Percentiles rank a stretch among this genome's conserved stretches.
These are phyloP conservation scores for Pleurotus pulmonarius DNA, from an alignment of 768 basidiomycete genomes.

Conservation along the genomic window DNA sequence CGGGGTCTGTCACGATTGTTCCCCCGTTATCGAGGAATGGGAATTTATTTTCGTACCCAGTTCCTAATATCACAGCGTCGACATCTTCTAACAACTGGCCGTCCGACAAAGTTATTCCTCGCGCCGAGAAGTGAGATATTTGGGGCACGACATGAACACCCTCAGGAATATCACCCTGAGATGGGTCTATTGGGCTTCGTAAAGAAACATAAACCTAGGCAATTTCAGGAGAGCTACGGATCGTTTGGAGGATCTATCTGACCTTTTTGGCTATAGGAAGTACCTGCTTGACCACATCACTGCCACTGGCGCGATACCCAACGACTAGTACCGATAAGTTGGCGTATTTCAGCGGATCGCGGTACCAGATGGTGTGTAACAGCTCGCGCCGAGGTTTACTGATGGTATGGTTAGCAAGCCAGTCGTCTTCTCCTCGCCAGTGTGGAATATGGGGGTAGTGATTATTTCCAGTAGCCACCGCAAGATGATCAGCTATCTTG, in stretches of 20 bases:
- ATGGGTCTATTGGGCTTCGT: slow-evolving; percentile 19
- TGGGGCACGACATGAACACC: slow-evolving; percentile 33
- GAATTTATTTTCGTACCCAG: slow-evolving; percentile 50
- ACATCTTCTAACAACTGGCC: slow-evolving; percentile 33
- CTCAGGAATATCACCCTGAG: slow-evolving; percentile 13
- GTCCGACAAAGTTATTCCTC: slow-evolving; percentile 44
- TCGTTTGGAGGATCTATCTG: background rate
- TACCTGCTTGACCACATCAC: slow-evolving; percentile 44
- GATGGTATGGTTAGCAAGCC: slow-evolving; percentile 30
- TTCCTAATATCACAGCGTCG: slow-evolving; percentile 48
- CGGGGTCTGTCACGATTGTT: slow-evolving; percentile 25
- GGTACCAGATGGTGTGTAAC: slow-evolving; percentile 52
- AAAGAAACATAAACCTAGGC: slow-evolving; percentile 18
- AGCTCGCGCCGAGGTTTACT: slow-evolving; percentile 30
- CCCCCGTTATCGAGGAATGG: slow-evolving; percentile 38
- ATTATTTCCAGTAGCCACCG: slow-evolving; percentile 55
- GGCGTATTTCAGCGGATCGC: slow-evolving; percentile 38
- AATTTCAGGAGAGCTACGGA: background rate
- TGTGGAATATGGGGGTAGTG: slow-evolving; percentile 43
- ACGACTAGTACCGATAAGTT: slow-evolving; percentile 43
- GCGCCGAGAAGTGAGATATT: slow-evolving; percentile 44
- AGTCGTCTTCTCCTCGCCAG: slow-evolving; percentile 45
- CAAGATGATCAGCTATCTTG: slow-evolving; percentile 46
- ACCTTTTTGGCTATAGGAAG: slow-evolving; percentile 38
- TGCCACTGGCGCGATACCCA: slow-evolving; percentile 42